A percentile compares a stretch with the other conserved stretches of the same genome.
phyloP scores from a whole-genome alignment of 768 basidiomycete species.

The Boletus subcaerulescens region DNA sequence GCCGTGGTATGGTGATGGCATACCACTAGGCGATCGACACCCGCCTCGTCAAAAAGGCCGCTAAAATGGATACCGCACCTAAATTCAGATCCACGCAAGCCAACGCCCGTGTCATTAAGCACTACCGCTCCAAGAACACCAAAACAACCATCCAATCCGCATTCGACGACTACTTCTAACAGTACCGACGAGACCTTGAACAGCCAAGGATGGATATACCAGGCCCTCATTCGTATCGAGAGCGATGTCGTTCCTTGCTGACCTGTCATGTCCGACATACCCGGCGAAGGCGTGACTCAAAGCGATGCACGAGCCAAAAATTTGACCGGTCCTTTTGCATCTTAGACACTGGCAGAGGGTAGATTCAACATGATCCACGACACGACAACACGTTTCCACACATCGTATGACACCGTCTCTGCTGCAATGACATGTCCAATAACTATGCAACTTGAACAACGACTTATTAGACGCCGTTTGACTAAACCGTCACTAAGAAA shows the following conservation, averaged over 20 bases:
- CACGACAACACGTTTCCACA: too few species aligned
- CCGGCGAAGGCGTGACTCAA: too few species aligned
- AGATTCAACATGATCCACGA: too few species aligned
- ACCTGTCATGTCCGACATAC: conserved; percentile 38
- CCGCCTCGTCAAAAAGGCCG: conserved; percentile 89
- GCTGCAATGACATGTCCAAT: too few species aligned
- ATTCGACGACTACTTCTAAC: conserved; percentile 78
- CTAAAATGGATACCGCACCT: conserved; percentile 87
- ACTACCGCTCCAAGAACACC: conserved; percentile 87
- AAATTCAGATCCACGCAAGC: conserved; percentile 94
- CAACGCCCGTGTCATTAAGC: conserved; percentile 88
- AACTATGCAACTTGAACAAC: too few species aligned
- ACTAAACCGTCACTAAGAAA: too few species aligned
- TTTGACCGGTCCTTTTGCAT: too few species aligned
- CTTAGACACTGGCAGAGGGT: too few species aligned
- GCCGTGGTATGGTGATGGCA: too few species aligned
- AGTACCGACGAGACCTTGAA: conserved; percentile 71
- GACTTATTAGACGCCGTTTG: too few species aligned
- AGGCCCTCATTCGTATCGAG: conserved; percentile 89
- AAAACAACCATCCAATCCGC: conserved; percentile 72
- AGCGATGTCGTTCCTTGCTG: conserved; percentile 88
- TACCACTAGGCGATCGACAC: conserved; percentile 79
- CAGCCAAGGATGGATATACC: conserved; percentile 84
- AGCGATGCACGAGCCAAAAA: too few species aligned
- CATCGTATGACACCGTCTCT: too few species aligned